Evolutionary conservation across 306 rosid species (phyloP).

Genomic region (Gastrolobium bilobum): DNA sequence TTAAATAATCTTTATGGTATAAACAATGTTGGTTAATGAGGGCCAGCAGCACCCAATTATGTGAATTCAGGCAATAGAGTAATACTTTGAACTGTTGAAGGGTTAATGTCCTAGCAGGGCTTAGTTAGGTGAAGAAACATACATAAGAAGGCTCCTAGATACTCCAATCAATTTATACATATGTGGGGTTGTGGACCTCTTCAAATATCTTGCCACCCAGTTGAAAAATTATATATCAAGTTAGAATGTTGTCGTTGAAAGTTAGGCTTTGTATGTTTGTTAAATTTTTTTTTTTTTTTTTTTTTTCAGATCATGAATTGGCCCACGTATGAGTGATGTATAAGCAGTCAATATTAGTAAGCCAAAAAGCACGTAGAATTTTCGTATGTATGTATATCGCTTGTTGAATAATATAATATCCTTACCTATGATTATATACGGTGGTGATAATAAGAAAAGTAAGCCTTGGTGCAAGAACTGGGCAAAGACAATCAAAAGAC

Average conservation of each 20-base stretch:
- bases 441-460: neutral
- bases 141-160: conserved; percentile 1
- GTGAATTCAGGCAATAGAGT: conserved; percentile 25
- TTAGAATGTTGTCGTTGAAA: conserved; percentile 16
- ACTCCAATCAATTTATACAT: conserved; percentile 28
- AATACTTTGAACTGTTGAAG: conserved; percentile 8
- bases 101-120: conserved; percentile 35
- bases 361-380: conserved; percentile 50
- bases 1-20: neutral
- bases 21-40: neutral
- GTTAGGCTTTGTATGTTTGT: conserved; percentile 21
- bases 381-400: neutral
- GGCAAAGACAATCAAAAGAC: neutral
- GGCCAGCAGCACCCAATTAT: neutral
- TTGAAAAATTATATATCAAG: conserved; percentile 21
- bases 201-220: conserved; percentile 28
- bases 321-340: conserved; percentile 47
- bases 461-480: conserved; percentile 14
- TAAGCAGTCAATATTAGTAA: conserved; percentile 31
- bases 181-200: conserved; percentile 49
- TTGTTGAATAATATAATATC: neutral
- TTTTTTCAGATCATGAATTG: conserved; percentile 20
- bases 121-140: conserved; percentile 32
- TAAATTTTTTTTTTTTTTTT: too few relatives aligned
- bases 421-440: neutral